Evolutionary conservation across 441 rosid genomes (phyloP), one percentile per base, ranked within the genome.

Genomic region (Brassica balearica): DNA sequence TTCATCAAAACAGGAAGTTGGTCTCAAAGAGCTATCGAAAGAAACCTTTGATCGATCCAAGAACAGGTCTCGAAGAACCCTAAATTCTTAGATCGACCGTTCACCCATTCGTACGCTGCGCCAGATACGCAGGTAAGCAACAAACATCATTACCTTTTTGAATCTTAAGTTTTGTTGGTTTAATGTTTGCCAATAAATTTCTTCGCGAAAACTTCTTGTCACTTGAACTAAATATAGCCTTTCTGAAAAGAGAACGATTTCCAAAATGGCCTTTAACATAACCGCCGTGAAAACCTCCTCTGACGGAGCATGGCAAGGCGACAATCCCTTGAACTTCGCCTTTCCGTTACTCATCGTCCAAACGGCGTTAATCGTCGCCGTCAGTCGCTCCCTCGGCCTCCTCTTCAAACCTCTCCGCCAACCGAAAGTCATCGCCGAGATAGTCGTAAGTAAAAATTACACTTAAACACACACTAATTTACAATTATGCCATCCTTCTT

Each of bases 361-460:
- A 74, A 89, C 93, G 56, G 68, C 88, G 48, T 74, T 86, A 46
- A 88, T 89, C 80, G 80, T 88, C 71, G 61, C 75, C 73, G 85
- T 89, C 14, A 84, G 86, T 60, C 90, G 93, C 36, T 76, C 69
- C 78, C 85, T 89, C 14, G 90, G 90, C 73, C 76, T 88, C 83
- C 65, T 88, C 36, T 86, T 89, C 59, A 89, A 85, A 72, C 93
- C 93, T 19, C 89, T 89, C 72, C 90, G 91, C n/a, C 93, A 89
- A 63, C 93, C 93, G 51, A 89, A 81, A 82, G 91, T 88, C 86
- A 88, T 89, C 69, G 93, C 91, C 43, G 91, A 89, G 77, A 89
- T 88, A 23, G 80, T 89, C 56, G 91, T 86, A 83, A 14, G 90
- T 86, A 3, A 58, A 10, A 8, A 32, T 70, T 29, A 15, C 41